Evolutionary conservation across 1,139 yeast genomes (phyloP).

Genomic region (Debaryomyces psychrophilus): DNA sequence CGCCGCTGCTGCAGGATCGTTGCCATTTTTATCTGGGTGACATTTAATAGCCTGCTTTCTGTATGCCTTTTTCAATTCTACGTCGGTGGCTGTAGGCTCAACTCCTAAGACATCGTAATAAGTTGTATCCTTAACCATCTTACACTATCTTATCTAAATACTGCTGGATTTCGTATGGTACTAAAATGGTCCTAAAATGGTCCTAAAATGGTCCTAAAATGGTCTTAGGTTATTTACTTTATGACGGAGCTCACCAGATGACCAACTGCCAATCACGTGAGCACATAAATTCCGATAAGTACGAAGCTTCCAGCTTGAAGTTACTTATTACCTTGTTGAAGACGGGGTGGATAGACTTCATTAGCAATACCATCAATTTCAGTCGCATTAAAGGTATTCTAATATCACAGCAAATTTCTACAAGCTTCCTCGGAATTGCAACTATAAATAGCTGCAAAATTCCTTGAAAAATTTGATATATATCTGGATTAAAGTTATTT

Average conservation of each 20-base stretch:
- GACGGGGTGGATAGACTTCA: no score
- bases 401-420: no score
- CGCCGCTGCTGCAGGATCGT: slow-evolving; percentile 83
- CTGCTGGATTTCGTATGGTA: background rate
- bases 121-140: slow-evolving; percentile 89
- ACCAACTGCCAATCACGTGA: background rate
- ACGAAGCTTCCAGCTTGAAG: no score
- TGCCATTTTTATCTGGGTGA: slow-evolving; percentile 93
- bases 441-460: no score
- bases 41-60: slow-evolving; percentile 87
- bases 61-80: slow-evolving; percentile 92
- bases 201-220: background rate
- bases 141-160: background rate
- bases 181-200: background rate
- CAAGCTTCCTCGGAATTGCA: no score
- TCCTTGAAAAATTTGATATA: no score
- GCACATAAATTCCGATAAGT: background rate
- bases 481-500: no score
- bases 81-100: slow-evolving; percentile 71
- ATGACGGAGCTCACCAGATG: background rate
- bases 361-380: no score
- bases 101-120: slow-evolving; percentile 90
- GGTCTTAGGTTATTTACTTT: background rate
- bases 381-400: no score
- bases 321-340: no score